phyloP scores from a whole-genome alignment of 805 yeast species.

The Sugiyamaella boreocaroliniensis region DNA sequence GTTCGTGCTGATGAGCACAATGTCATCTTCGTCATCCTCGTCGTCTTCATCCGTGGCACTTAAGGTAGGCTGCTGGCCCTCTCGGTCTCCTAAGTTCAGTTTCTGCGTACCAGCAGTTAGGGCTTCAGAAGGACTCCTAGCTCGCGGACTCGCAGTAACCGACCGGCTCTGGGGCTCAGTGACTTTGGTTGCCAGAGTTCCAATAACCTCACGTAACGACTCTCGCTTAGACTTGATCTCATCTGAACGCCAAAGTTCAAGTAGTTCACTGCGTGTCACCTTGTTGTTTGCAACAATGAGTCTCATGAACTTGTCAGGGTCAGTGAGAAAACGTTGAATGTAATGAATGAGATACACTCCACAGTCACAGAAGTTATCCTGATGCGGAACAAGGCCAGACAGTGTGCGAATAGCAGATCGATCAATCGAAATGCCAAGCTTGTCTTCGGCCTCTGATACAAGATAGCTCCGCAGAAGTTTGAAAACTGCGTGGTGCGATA shows the following conservation, averaged over 20 bases:
- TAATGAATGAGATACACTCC: slow-evolving; percentile 80
- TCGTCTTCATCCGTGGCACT: neutral
- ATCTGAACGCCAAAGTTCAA: slow-evolving; percentile 1
- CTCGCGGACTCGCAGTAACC: neutral
- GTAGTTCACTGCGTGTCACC: neutral
- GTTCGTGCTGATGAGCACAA: neutral
- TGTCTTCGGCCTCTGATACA: slow-evolving; percentile 62
- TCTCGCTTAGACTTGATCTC: neutral
- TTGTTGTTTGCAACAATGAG: slow-evolving; percentile 7
- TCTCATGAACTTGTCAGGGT: slow-evolving; percentile 23
- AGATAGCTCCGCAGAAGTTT: slow-evolving; percentile 54
- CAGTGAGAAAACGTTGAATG: slow-evolving; percentile 26
- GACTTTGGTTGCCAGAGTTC: neutral
- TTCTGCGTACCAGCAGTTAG: neutral
- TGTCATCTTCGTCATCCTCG: neutral
- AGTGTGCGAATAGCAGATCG: slow-evolving; percentile 42
- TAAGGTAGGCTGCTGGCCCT: neutral
- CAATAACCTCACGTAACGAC: neutral
- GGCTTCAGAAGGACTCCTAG: neutral
- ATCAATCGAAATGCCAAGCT: slow-evolving; percentile 42
- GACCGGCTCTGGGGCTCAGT: neutral
- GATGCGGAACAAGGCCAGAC: slow-evolving; percentile 64
- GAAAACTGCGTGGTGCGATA: slow-evolving; percentile 15
- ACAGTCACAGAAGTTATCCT: slow-evolving; percentile 86
- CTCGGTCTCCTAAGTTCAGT: neutral